Base-by-base conservation (phyloP, 2,329 filamentous ascomycete species). In the Dactylellina leptospora region DNA sequence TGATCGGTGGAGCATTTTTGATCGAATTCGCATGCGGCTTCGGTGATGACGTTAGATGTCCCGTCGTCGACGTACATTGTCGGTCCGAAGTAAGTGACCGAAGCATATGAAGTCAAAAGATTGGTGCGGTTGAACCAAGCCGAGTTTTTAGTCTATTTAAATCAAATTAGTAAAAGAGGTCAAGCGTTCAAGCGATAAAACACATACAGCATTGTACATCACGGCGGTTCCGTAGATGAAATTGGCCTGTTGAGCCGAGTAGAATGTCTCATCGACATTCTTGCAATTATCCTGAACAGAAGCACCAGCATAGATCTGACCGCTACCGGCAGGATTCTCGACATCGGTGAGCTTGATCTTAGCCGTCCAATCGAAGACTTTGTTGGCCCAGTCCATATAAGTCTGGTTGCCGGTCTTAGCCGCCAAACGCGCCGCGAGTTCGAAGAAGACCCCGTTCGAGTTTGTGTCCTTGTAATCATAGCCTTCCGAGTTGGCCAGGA, bases 391-490 rank as follows among this genome's bases (percentile, higher is more conserved):
- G n/a, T 90, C 84, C 8, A 86, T 83, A 78, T 96, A 96, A 0
- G 90, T 93, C 64, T 85, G 78, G 79, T 96, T 95, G 50, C 86
- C 86, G 0, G 92, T 96, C 80, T 91, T 93, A 5, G 87, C 84
- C 0, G 90, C 89, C 4, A 96, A 83, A 16, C 91, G 87, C 4
- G 91, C 84, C 18, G 85, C 87, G 16, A 89, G 78, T 78, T 89
- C 88, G 80, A 89, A 89, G 80, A 89, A 89, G 79, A 86, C 87
- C 8, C 87, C 87, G 80, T 89, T 89, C 45, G 86, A 85, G 75
- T 89, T 88, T 23, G 84, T 83, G 80, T 89, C 89, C 77, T 89
- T 95, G 85, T 96, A 95, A 77, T 87, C 84, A 78, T 92, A 88
- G 10, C 91, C 91, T 71, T 86, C 87, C 78, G 95, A 93, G 75